These are phyloP conservation scores for Podila horticola DNA, from an alignment of 192 early-diverging fungal genomes.

Conservation along the genomic window DNA sequence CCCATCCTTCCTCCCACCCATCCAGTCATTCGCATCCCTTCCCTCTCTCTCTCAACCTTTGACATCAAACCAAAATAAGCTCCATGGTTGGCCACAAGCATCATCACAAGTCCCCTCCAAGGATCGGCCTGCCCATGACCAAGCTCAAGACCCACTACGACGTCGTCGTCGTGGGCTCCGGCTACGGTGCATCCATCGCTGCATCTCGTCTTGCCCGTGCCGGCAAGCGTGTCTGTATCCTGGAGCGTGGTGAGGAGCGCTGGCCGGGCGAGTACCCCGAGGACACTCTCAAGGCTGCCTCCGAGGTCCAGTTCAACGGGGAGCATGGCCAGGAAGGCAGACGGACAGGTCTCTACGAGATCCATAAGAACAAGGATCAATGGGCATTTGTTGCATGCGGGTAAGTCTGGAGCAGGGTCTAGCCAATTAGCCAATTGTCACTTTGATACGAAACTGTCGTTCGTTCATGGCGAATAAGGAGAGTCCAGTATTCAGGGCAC, in stretches of 20 bases:
- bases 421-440: neutral
- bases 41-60: neutral
- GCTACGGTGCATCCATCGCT: constrained; percentile 57
- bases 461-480: no score
- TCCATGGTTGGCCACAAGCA: constrained; percentile 25
- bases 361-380: constrained; percentile 53
- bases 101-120: constrained; percentile 18
- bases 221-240: constrained; percentile 52
- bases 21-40: neutral
- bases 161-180: constrained; percentile 56
- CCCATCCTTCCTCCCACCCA: neutral
- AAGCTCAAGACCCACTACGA: constrained; percentile 53
- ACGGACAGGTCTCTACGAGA: constrained; percentile 51
- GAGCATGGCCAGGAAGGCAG: constrained; percentile 45
- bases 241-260: constrained; percentile 56
- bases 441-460: neutral
- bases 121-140: constrained; percentile 28
- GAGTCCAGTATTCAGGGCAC: no score
- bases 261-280: constrained; percentile 61
- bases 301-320: constrained; percentile 50
- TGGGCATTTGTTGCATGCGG: constrained; percentile 53
- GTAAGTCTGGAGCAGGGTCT: constrained; percentile 20
- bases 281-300: constrained; percentile 26
- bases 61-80: neutral
- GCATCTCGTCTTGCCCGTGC: constrained; percentile 56